Evolutionary conservation across 2,329 filamentous ascomycete species (phyloP), one percentile per base, ranked within the genome.

Genomic region (Aureobasidium lini): DNA sequence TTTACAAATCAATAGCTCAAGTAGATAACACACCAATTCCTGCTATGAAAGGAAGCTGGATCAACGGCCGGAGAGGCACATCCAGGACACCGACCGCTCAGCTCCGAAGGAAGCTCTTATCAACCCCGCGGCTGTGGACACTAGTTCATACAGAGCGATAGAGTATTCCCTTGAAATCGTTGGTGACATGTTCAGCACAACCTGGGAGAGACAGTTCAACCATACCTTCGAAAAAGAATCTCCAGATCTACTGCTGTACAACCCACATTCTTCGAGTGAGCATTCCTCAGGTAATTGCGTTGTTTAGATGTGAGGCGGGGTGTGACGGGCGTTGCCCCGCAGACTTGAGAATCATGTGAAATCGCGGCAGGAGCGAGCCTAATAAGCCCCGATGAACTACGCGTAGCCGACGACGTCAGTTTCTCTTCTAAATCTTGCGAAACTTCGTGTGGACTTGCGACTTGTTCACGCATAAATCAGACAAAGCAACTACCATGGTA

Each of bases 51-150:
- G 49, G 15, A 52, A 40, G 36, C 49, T 40, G 49, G 49, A 52
- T 7, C 34, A 40, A 40, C 49, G 49, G 49, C 36, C 34, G 18
- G 34, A 52, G 36, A 10, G 48, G 13, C 23, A 23, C 23, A 18
- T 7, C 28, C 2, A 15, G 32, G 44, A 18, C 16, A n/a, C 10
- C 50, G 39, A 34, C 39, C 50, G 50, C 50, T 54, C 37, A 43
- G n/a, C 50, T 54, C 50, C 50, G 50, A 54, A 32, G 37, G 50
- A 36, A 39, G 15, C 23, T 54, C 50, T 43, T 54, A 54, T 44
- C 50, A 43, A 52, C 50, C 50, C 50, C 50, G 37, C 49, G 23
- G 36, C 28, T 43, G 15, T 34, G 50, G 29, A 31, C 15, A 16
- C 16, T 36, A 28, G n/a, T 34, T 32, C 16, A 40, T 37, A n/a